These are phyloP conservation scores for Chaetomium fimeti DNA, from an alignment of 495 filamentous ascomycete species.

Conservation along the genomic window DNA sequence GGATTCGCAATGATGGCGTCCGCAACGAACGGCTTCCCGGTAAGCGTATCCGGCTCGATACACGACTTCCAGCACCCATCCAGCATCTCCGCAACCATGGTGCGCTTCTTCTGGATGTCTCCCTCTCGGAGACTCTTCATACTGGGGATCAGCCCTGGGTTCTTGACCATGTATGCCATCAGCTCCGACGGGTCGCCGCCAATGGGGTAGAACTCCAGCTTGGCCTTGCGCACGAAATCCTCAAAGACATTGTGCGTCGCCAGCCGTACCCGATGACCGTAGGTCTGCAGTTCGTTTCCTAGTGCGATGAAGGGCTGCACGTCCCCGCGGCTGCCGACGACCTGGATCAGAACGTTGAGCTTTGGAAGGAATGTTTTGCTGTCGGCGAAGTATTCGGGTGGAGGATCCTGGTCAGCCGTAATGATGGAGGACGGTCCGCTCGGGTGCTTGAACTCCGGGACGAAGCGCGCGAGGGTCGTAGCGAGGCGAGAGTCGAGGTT, in stretches of 20 bases:
- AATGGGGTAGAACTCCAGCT: slow-evolving; percentile 66
- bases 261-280: slow-evolving; percentile 65
- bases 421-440: neutral
- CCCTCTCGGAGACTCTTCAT: slow-evolving; percentile 61
- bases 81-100: slow-evolving; percentile 61
- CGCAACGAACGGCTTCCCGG: slow-evolving; percentile 54
- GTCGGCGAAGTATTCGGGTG: too few relatives aligned
- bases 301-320: slow-evolving; percentile 72
- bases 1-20: slow-evolving; percentile 69
- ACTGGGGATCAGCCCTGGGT: slow-evolving; percentile 66
- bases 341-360: slow-evolving; percentile 73
- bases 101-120: slow-evolving; percentile 57
- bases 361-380: too few relatives aligned
- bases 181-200: slow-evolving; percentile 68
- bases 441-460: too few relatives aligned
- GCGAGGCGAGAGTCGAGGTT: too few relatives aligned
- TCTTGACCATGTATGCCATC: slow-evolving; percentile 81
- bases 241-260: slow-evolving; percentile 67
- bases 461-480: too few relatives aligned
- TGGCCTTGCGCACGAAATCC: slow-evolving; percentile 61
- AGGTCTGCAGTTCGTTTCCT: slow-evolving; percentile 59
- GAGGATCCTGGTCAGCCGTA: too few relatives aligned
- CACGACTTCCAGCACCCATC: slow-evolving; percentile 60
- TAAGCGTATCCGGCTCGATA: slow-evolving; percentile 47
- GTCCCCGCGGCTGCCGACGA: slow-evolving; percentile 71